Conservation (phyloP, 2,329 filamentous ascomycete genomes). For the Monilinia polystroma region DNA sequence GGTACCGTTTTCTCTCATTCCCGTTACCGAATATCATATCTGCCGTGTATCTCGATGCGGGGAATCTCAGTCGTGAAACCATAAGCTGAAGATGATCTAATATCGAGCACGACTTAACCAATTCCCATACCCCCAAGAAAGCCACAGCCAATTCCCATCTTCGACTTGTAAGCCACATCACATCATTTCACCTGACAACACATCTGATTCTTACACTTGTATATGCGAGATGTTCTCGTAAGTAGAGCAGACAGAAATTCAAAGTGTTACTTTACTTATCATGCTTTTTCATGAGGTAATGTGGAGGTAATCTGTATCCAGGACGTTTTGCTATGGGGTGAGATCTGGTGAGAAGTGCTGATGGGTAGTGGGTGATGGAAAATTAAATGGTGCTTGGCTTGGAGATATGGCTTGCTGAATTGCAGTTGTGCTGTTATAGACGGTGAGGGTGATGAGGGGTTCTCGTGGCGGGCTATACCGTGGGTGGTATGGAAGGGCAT, state of each 20-base stretch:
- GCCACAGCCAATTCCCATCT: no score
- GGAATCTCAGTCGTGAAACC: background rate
- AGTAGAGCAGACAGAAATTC: background rate
- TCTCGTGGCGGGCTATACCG: background rate
- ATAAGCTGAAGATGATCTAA: background rate
- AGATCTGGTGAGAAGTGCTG: background rate
- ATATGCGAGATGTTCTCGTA: background rate
- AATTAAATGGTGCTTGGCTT: background rate
- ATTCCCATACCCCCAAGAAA: no score
- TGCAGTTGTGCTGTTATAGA: background rate
- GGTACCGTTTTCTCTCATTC: no score
- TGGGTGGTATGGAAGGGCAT: background rate
- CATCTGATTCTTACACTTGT: no score
- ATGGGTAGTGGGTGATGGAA: background rate
- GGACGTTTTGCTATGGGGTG: no score
- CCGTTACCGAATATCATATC: background rate
- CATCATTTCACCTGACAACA: background rate
- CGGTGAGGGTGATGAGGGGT: background rate
- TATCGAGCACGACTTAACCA: no score
- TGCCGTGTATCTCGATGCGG: background rate
- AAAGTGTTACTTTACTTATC: background rate
- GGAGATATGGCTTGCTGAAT: background rate
- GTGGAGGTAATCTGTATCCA: background rate
- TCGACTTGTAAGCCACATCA: background rate
- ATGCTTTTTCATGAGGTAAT: background rate